Percentiles rank a stretch among this genome's conserved stretches.
Conservation (phyloP, 805 yeast species). For the Hanseniaspora valbyensis region DNA sequence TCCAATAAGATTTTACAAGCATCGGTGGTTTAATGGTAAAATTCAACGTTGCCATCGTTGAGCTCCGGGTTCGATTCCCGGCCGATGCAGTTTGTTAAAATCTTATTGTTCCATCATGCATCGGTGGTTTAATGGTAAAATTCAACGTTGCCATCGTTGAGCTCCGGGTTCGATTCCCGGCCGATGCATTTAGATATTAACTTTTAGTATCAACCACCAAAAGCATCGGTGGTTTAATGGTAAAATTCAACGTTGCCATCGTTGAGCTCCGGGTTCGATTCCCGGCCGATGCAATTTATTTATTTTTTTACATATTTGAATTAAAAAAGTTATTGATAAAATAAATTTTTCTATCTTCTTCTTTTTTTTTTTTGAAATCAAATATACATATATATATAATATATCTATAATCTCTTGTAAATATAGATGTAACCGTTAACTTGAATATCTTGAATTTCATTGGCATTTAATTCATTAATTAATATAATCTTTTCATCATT, state of each 20-base stretch:
- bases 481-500: conserved; percentile 82
- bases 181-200: conserved; percentile 15
- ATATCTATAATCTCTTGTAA: conserved; percentile 19
- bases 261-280: conserved; percentile 32
- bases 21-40: no score
- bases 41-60: no score
- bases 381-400: not conserved
- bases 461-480: conserved; percentile 33
- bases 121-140: conserved; percentile 31
- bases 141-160: conserved; percentile 32
- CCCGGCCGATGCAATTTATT: conserved; percentile 23
- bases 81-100: no score
- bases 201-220: no score
- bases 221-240: conserved; percentile 31
- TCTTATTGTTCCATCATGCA: conserved; percentile 17
- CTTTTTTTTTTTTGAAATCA: no score
- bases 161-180: conserved; percentile 33
- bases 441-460: conserved; percentile 35
- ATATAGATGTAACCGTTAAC: conserved; percentile 40
- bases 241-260: conserved; percentile 31
- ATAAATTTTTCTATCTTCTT: no score
- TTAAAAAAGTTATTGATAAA: no score
- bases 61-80: no score
- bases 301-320: not conserved
- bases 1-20: not conserved